Base-by-base conservation (phyloP, 805 yeast genomes). In the Ogataea kodamae region DNA sequence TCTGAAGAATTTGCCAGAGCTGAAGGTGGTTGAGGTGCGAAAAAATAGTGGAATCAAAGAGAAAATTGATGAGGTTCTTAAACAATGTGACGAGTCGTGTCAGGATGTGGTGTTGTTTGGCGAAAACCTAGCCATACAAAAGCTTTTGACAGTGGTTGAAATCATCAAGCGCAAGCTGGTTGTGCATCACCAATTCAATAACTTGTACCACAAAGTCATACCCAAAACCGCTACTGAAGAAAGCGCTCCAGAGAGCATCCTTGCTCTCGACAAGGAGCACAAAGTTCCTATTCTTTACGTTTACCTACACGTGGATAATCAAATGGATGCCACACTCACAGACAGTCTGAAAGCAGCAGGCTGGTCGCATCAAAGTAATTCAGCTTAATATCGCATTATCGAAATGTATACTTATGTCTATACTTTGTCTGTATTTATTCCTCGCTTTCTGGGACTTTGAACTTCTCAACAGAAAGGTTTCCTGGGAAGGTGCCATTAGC, bases 401-500 rank as follows among this genome's bases (percentile, higher is more conserved):
- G 37, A 26, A 33, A 33, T 33, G 32, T 33, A 33, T 39, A 26
- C 28, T 23, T 19, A 25, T 30, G 30, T 31, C 37, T 35, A 35
- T 35, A 32, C 37, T 18, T 14, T 25, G 28, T 21, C 18, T 33
- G 7, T 5, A 26, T 23, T 15, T 33, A 33, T 18, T 33, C 35
- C 11, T 20, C 18, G 14, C 28, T 25, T 11, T 21, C 36, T 19
- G 36, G 19, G 14, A 20, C 18, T 11, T 28, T 24, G 46, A 58
- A 56, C 44, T 47, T 50, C 31, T 58, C 63, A 37, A 57, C 48
- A 19, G 60, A 54, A 34, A 61, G 52, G 46, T 61, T 57, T 50
- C 65, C 67, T 51, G 65, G 65, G 64, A 61, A 61, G 28, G 50
- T 61, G 37, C 67, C 65, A 22, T 49, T 48, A 17, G 26, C 76